These are phyloP conservation scores for Corinectria fuckeliana DNA, from an alignment of 2,329 filamentous ascomycete genomes.

Conservation along the genomic window DNA sequence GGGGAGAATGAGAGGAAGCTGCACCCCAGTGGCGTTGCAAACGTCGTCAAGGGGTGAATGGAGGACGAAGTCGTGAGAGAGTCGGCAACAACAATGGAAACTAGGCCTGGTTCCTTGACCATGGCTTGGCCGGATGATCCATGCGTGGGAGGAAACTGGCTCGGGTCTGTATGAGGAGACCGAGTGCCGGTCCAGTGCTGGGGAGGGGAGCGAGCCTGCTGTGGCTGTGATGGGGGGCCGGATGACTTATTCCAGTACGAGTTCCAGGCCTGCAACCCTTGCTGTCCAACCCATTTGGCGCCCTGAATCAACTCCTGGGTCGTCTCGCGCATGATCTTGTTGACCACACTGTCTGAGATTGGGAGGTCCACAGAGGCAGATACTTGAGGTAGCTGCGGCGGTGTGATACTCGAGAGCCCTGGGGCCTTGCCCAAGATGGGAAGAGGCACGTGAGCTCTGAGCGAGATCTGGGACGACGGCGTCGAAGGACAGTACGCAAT, in stretches of 20 bases:
- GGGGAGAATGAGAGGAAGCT: slow-evolving; percentile 83
- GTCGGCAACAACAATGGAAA: slow-evolving; percentile 77
- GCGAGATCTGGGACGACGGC: slow-evolving; percentile 72
- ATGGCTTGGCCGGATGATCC: slow-evolving; percentile 63
- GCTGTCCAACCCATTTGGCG: slow-evolving; percentile 78
- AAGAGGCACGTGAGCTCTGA: slow-evolving; percentile 70
- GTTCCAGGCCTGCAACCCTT: slow-evolving; percentile 79
- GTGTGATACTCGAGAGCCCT: slow-evolving; percentile 65
- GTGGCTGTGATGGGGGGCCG: slow-evolving; percentile 50
- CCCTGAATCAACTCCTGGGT: slow-evolving; percentile 80
- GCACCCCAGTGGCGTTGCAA: slow-evolving; percentile 74
- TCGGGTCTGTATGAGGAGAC: slow-evolving; percentile 53
- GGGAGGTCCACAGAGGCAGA: slow-evolving; percentile 76
- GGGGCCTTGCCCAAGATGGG: slow-evolving; percentile 61
- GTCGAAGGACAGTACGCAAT: slow-evolving; percentile 77
- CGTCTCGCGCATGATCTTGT: slow-evolving; percentile 78
- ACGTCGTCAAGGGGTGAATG: slow-evolving; percentile 72
- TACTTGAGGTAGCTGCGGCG: slow-evolving; percentile 71
- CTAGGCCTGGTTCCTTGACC: slow-evolving; percentile 72
- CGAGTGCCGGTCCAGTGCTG: slow-evolving; percentile 56
- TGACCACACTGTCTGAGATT: slow-evolving; percentile 73
- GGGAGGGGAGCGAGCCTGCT: slow-evolving; percentile 53
- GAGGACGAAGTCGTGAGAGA: slow-evolving; percentile 58
- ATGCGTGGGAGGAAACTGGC: slow-evolving; percentile 78
- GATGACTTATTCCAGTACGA: slow-evolving; percentile 75